Percentiles rank a stretch among this genome's conserved stretches.
Conservation (phyloP, 73 alveolate genomes). For the Paramecium tetraurelia region DNA sequence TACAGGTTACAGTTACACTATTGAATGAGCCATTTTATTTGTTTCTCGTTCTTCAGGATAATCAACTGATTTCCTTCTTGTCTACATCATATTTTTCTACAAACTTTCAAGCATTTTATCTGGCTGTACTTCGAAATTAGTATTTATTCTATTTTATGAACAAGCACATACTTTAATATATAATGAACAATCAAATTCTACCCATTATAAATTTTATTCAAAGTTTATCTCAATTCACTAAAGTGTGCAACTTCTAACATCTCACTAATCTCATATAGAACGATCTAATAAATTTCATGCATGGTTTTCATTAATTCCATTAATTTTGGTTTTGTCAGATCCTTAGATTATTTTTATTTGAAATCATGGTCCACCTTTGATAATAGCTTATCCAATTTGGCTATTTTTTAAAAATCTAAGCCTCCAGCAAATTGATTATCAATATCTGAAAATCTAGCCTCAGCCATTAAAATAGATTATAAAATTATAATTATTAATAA, state of each 20-base stretch:
- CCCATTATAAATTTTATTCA: constrained; percentile 33
- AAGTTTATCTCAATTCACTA: constrained; percentile 4
- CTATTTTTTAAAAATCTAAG: not conserved
- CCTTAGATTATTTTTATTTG: not conserved
- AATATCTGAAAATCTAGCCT: constrained; percentile 2
- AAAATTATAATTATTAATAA: not conserved
- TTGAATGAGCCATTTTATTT: constrained; percentile 27
- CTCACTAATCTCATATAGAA: constrained; percentile 1
- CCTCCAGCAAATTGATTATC: constrained; percentile 1
- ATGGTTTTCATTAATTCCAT: constrained; percentile 24
- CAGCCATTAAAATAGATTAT: constrained; percentile 1
- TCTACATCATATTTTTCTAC: not conserved
- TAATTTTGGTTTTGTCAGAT: constrained; percentile 18
- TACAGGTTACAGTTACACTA: constrained; percentile 34
- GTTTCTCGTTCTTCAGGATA: constrained; percentile 19
- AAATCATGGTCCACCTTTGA: constrained; percentile 35
- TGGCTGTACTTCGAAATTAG: constrained; percentile 29
- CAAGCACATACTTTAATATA: not conserved
- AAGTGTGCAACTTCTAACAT: constrained; percentile 21
- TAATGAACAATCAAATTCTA: constrained; percentile 12
- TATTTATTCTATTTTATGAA: not conserved
- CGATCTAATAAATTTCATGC: constrained; percentile 28
- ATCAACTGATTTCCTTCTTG: constrained; percentile 45
- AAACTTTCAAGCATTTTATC: constrained; percentile 23
- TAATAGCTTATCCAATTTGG: constrained; percentile 7